Percentiles rank a stretch among this genome's conserved stretches.
Conservation (phyloP, 1,284 basidiomycete genomes). For the Ceratobasidium papillatum region DNA sequence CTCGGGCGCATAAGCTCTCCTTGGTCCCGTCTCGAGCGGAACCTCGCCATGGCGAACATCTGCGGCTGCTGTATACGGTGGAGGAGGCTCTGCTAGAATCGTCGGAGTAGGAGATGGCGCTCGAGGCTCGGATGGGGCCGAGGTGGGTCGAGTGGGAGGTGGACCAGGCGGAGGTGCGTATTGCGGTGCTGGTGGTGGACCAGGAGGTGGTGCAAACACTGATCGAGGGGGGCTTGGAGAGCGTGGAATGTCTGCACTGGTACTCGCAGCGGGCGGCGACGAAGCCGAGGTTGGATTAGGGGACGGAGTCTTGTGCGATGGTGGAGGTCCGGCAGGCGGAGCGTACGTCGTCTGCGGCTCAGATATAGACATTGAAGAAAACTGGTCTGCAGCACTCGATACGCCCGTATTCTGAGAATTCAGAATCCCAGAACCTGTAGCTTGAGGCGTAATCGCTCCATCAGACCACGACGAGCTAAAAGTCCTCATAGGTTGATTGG, state of each 20-base stretch:
- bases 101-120: slow-evolving; percentile 29
- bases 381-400: neutral
- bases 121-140: slow-evolving; percentile 14
- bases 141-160: slow-evolving; percentile 20
- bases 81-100: slow-evolving; percentile 60
- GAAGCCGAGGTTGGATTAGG: neutral
- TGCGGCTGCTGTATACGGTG: slow-evolving; percentile 69
- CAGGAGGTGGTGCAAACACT: slow-evolving; percentile 15
- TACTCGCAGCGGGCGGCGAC: neutral
- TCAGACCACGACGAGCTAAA: neutral
- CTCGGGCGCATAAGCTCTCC: slow-evolving; percentile 57
- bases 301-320: neutral
- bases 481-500: neutral
- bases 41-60: slow-evolving; percentile 64
- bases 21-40: slow-evolving; percentile 68
- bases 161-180: slow-evolving; percentile 42
- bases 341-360: slow-evolving; percentile 5
- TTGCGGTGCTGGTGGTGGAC: slow-evolving; percentile 5
- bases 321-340: slow-evolving; percentile 21
- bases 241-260: neutral
- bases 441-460: neutral
- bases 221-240: slow-evolving; percentile 3
- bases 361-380: slow-evolving; percentile 4
- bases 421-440: slow-evolving; percentile 7
- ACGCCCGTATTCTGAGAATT: slow-evolving; percentile 28